phyloP scores from a whole-genome alignment of 805 yeast species.

The Hanseniaspora taiwanica region DNA sequence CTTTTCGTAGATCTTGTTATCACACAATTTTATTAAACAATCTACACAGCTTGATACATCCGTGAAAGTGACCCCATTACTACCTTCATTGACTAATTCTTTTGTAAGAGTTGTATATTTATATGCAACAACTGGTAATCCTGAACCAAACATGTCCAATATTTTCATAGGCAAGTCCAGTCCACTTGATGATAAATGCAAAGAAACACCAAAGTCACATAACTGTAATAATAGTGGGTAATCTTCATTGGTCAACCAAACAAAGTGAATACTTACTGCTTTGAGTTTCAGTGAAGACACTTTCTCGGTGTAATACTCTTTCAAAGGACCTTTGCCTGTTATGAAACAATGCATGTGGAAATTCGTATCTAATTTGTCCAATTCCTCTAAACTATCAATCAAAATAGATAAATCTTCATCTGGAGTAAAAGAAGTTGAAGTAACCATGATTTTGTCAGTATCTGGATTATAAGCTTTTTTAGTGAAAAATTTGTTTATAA shows the following conservation, averaged over 20 bases:
- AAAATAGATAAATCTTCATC: constrained; percentile 78
- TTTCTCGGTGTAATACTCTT: constrained; percentile 33
- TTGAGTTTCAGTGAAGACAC: constrained; percentile 34
- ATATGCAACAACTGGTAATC: constrained; percentile 78
- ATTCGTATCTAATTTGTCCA: constrained; percentile 20
- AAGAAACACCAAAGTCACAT: constrained; percentile 80
- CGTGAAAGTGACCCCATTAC: constrained; percentile 45
- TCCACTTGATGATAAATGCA: constrained; percentile 88
- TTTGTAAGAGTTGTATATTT: constrained; percentile 53
- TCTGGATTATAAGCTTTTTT: constrained; percentile 22
- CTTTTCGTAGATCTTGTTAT: background rate
- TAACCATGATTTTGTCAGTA: constrained; percentile 52
- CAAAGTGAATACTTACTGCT: constrained; percentile 43
- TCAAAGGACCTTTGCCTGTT: constrained; percentile 94
- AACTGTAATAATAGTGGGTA: constrained; percentile 64
- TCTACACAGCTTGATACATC: background rate
- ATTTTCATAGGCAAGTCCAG: constrained; percentile 95
- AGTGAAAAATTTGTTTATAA: constrained; percentile 24
- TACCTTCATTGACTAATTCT: constrained; percentile 58
- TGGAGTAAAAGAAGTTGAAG: constrained; percentile 89
- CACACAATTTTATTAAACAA: background rate
- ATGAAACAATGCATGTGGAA: constrained; percentile 49
- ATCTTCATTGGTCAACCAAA: constrained; percentile 68
- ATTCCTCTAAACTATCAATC: constrained; percentile 42
- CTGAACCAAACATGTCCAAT: constrained; percentile 91